A percentile compares a stretch with the other conserved stretches of the same genome.
Conservation (phyloP, 2,329 filamentous ascomycete genomes). For the Colletotrichum incanum region DNA sequence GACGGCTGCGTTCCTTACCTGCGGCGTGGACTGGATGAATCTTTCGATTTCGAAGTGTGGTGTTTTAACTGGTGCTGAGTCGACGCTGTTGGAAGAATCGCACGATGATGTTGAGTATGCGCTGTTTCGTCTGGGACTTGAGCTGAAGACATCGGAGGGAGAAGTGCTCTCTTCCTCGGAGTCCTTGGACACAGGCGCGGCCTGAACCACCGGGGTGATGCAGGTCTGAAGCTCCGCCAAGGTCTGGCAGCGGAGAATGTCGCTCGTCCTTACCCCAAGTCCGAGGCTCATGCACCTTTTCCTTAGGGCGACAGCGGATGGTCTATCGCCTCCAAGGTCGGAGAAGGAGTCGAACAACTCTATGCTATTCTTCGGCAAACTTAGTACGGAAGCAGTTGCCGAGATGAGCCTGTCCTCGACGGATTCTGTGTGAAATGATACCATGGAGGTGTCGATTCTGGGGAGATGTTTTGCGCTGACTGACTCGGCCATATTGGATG, state of each 20-base stretch:
- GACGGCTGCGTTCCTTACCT: conserved; percentile 59
- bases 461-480: conserved; percentile 42
- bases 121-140: conserved; percentile 39
- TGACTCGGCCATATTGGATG: conserved; percentile 34
- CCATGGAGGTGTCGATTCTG: conserved; percentile 46
- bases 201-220: conserved; percentile 49
- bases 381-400: conserved; percentile 56
- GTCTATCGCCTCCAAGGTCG: conserved; percentile 60
- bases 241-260: conserved; percentile 61
- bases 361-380: conserved; percentile 51
- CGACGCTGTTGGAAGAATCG: conserved; percentile 37
- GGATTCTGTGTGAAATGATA: conserved; percentile 40
- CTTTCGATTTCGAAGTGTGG: conserved; percentile 29
- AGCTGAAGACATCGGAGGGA: conserved; percentile 45
- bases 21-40: conserved; percentile 57
- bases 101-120: conserved; percentile 32
- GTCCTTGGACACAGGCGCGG: conserved; percentile 28
- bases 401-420: conserved; percentile 52
- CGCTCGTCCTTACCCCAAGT: conserved; percentile 54
- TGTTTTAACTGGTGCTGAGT: conserved; percentile 21
- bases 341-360: conserved; percentile 60
- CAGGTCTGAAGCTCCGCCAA: conserved; percentile 62
- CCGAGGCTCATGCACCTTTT: conserved; percentile 55
- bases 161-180: conserved; percentile 38
- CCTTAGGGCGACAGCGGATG: conserved; percentile 53